Percentiles rank a stretch among this genome's conserved stretches.
phyloP scores from a whole-genome alignment of 176 grass and related monocot species.

The Cenchrus fungigraminus region DNA sequence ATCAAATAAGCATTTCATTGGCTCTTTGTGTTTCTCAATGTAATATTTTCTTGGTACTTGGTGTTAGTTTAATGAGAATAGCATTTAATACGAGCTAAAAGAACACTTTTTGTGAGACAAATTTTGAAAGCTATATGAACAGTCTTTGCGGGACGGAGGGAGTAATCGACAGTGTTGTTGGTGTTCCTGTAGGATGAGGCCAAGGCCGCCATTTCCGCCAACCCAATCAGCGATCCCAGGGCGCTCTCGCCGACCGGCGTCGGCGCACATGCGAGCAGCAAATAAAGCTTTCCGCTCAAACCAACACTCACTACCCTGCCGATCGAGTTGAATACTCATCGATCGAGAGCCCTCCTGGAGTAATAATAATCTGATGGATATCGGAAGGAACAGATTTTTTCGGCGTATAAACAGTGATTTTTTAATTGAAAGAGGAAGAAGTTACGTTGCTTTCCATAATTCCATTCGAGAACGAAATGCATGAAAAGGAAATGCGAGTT shows the following conservation, averaged over 20 bases:
- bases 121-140: neutral
- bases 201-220: slow-evolving; percentile 32
- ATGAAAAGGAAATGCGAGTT: neutral
- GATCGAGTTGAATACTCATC: too few species aligned
- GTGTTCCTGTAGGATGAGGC: neutral
- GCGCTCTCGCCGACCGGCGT: neutral
- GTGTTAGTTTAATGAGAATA: too few species aligned
- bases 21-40: too few species aligned
- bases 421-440: neutral
- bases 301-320: neutral
- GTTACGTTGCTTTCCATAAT: neutral
- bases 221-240: neutral
- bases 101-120: too few species aligned
- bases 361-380: neutral
- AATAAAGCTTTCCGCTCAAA: neutral
- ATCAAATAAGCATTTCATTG: too few species aligned
- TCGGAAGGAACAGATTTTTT: neutral
- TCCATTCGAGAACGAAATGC: neutral
- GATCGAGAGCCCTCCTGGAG: neutral
- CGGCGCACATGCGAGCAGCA: slow-evolving; percentile 27
- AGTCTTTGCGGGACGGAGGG: too few species aligned
- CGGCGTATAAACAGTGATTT: neutral
- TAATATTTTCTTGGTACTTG: too few species aligned
- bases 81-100: too few species aligned
- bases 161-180: too few species aligned